Conservation (phyloP, 1,284 basidiomycete genomes). For the Apiotrichum porosum region DNA sequence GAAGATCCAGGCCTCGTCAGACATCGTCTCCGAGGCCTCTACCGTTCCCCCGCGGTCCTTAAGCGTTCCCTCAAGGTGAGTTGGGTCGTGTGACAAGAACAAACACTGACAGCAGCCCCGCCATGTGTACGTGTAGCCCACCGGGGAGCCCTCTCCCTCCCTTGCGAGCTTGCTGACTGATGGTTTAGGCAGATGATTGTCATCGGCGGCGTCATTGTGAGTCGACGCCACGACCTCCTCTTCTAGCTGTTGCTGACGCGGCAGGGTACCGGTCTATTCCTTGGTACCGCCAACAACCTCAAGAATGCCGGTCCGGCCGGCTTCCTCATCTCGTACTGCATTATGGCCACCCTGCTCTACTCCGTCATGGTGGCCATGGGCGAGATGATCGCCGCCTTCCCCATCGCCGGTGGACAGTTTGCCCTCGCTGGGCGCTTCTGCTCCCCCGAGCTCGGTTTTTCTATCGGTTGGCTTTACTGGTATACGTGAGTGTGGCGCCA, state of each 20-base stretch:
- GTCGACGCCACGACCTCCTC: no score
- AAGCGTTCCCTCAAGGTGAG: no score
- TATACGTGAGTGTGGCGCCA: slow-evolving; percentile 56
- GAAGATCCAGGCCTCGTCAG: no score
- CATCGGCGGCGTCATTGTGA: slow-evolving; percentile 25
- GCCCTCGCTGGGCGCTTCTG: slow-evolving; percentile 59
- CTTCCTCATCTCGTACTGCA: slow-evolving; percentile 17
- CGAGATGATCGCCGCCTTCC: slow-evolving; percentile 50
- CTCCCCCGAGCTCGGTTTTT: slow-evolving; percentile 71
- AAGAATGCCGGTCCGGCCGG: slow-evolving; percentile 48
- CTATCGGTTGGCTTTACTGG: slow-evolving; percentile 75
- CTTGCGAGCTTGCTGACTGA: no score
- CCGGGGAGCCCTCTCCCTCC: no score
- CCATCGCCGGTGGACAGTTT: slow-evolving; percentile 65
- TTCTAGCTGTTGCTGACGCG: no score
- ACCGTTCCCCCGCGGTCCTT: no score
- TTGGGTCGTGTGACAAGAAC: no score
- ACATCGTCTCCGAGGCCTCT: no score
- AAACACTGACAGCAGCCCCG: no score
- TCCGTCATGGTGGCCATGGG: slow-evolving; percentile 50
- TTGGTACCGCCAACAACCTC: slow-evolving; percentile 11
- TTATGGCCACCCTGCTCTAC: slow-evolving; percentile 46
- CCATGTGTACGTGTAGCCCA: no score
- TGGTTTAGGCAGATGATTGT: slow-evolving; percentile 24
- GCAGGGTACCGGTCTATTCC: slow-evolving; percentile 2